Conservation (phyloP, 1,284 basidiomycete species). For the Apiotrichum gamsii region DNA sequence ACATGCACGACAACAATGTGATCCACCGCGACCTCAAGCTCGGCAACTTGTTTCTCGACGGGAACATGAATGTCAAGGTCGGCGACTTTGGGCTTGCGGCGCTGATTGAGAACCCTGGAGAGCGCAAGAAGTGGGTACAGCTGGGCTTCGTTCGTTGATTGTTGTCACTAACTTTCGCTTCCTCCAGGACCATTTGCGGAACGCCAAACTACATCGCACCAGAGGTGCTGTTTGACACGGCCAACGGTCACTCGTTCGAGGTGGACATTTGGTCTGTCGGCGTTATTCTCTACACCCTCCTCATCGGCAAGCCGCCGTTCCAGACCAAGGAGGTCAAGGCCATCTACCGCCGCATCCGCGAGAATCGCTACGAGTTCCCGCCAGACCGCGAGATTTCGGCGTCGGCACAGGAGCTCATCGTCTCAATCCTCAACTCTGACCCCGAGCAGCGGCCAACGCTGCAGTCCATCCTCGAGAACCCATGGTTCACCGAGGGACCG, state of each 20-base stretch:
- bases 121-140: constrained; percentile 72
- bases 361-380: constrained; percentile 92
- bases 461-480: constrained; percentile 75
- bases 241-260: constrained; percentile 94
- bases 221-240: constrained; percentile 92
- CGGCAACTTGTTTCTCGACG: constrained; percentile 90
- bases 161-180: too few relatives aligned
- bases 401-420: constrained; percentile 72
- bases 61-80: constrained; percentile 89
- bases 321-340: constrained; percentile 95
- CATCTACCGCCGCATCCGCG: constrained; percentile 90
- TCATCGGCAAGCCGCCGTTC: constrained; percentile 92
- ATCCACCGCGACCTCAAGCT: constrained; percentile 95
- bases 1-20: constrained; percentile 91
- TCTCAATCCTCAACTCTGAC: constrained; percentile 75
- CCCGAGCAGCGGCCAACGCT: constrained; percentile 73
- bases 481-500: constrained; percentile 75
- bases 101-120: constrained; percentile 89
- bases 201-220: constrained; percentile 99
- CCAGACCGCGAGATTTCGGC: constrained; percentile 64
- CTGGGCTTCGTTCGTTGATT: too few relatives aligned
- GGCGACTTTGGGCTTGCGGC: constrained; percentile 97
- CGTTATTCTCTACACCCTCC: constrained; percentile 91
- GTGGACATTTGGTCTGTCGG: constrained; percentile 98
- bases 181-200: constrained; percentile 84